Evolutionary conservation across 805 yeast species (phyloP).

Genomic region (Komagataella kurtzmanii): DNA sequence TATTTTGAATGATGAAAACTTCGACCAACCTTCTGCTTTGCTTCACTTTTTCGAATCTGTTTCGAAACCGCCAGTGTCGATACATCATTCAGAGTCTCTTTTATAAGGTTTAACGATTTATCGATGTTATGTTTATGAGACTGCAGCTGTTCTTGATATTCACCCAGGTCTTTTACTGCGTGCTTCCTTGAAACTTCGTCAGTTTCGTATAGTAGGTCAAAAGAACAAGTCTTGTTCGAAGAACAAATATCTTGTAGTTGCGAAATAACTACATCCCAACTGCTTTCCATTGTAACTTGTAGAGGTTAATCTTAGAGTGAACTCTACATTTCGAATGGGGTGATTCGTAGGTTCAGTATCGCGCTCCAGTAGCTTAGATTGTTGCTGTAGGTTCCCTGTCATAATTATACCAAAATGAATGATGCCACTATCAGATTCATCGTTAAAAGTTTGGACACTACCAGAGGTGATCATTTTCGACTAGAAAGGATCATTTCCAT

Average conservation of each 20-base stretch:
- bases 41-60: conserved; percentile 5
- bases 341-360: not conserved
- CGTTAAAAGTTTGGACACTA: not conserved
- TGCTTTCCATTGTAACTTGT: conserved; percentile 30
- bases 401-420: not conserved
- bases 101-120: conserved; percentile 30
- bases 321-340: not conserved
- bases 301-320: not conserved
- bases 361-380: not conserved
- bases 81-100: conserved; percentile 30
- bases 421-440: not conserved
- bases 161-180: conserved; percentile 21
- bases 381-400: not conserved
- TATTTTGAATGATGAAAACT: conserved; percentile 33
- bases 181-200: conserved; percentile 16
- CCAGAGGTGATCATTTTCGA: not conserved
- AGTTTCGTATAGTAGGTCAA: conserved; percentile 26
- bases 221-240: conserved; percentile 38
- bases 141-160: conserved; percentile 21
- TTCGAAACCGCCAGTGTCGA: conserved; percentile 4
- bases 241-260: conserved; percentile 58
- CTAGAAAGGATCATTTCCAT: not conserved
- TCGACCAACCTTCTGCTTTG: conserved; percentile 8
- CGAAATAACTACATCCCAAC: conserved; percentile 58
- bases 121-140: conserved; percentile 48